A percentile compares a stretch with the other conserved stretches of the same genome.
Conservation (phyloP, 1,284 basidiomycete genomes). For the Puccinia triticina region DNA sequence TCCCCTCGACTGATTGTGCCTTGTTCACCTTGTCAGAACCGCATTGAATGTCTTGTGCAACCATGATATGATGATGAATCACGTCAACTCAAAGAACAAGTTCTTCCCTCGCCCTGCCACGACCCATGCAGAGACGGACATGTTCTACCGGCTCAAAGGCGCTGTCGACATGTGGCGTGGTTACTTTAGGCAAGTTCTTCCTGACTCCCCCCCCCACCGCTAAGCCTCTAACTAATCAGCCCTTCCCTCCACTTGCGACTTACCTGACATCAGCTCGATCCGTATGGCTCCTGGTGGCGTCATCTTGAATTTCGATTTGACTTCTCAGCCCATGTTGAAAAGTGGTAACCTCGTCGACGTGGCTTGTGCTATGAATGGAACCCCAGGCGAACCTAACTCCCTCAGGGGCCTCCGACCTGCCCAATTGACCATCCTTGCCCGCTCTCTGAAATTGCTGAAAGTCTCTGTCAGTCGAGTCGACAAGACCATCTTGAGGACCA, state of each 20-base stretch:
- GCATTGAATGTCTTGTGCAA: conserved; percentile 51
- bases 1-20: neutral
- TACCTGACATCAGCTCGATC: conserved; percentile 41
- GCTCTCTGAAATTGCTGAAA: conserved; percentile 27
- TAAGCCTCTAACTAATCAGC: neutral
- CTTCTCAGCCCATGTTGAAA: conserved; percentile 49
- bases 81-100: conserved; percentile 40
- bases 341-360: conserved; percentile 38
- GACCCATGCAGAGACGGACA: neutral
- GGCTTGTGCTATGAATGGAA: conserved; percentile 18
- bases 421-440: neutral
- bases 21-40: conserved; percentile 4
- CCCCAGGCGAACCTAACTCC: too few species aligned
- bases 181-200: conserved; percentile 33
- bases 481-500: conserved; percentile 27
- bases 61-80: conserved; percentile 45
- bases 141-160: conserved; percentile 2
- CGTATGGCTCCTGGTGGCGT: conserved; percentile 41
- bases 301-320: conserved; percentile 47
- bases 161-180: conserved; percentile 50
- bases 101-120: conserved; percentile 41
- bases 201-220: neutral
- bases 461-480: conserved; percentile 45
- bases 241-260: too few species aligned
- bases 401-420: neutral